These are phyloP conservation scores for Nidularia pulvinata DNA, from an alignment of 768 basidiomycete genomes.

Conservation along the genomic window DNA sequence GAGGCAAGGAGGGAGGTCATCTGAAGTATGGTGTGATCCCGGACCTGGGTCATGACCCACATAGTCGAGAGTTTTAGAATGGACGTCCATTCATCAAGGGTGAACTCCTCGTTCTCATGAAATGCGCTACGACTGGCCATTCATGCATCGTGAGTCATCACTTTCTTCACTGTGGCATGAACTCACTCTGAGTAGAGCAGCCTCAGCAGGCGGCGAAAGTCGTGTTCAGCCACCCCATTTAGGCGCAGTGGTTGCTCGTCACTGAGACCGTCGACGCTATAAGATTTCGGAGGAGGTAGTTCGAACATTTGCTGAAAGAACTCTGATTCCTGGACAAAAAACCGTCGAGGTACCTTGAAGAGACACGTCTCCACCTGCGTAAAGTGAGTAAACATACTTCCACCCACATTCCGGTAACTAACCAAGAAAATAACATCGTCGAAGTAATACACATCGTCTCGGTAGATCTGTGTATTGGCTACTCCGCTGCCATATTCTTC, in stretches of 20 bases:
- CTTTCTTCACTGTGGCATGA: not conserved
- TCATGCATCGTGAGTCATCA: conserved; percentile 24
- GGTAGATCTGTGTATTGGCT: no score
- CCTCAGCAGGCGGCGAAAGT: conserved; percentile 17
- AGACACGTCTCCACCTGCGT: not conserved
- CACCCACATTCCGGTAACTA: not conserved
- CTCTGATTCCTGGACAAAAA: not conserved
- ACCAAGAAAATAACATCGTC: not conserved
- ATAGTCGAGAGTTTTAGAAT: conserved; percentile 34
- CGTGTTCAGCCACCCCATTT: conserved; percentile 11
- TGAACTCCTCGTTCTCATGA: conserved; percentile 17
- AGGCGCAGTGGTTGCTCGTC: conserved; percentile 20
- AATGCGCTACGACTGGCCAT: conserved; percentile 32
- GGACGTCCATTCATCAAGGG: conserved; percentile 31
- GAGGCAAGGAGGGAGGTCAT: conserved; percentile 10
- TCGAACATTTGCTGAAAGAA: not conserved
- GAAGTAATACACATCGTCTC: not conserved
- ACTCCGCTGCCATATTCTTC: no score
- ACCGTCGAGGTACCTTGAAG: not conserved
- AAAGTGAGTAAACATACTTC: not conserved
- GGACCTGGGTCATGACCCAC: conserved; percentile 30
- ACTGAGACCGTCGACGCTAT: not conserved
- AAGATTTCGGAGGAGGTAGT: not conserved
- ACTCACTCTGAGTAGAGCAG: conserved; percentile 11
- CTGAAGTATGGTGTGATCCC: conserved; percentile 25